Percentiles rank a stretch among this genome's conserved stretches.
Evolutionary conservation across 2,329 filamentous ascomycete species (phyloP).

Genomic region (Hyphodiscus sp.): DNA sequence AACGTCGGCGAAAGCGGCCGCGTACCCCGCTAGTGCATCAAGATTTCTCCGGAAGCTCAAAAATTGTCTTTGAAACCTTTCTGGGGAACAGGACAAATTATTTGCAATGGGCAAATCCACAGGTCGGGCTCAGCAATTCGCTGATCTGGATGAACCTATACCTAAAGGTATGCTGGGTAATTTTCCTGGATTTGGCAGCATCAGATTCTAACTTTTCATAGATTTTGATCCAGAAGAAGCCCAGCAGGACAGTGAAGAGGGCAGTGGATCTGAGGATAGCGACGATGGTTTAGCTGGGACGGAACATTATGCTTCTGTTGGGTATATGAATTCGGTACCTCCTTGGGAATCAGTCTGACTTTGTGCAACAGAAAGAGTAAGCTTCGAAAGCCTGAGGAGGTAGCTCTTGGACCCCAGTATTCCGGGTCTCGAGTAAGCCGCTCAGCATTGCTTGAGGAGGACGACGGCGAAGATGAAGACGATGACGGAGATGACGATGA

Average conservation of each 20-base stretch:
- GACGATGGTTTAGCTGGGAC: conserved; percentile 56
- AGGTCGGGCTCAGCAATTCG: conserved; percentile 50
- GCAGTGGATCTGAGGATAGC: conserved; percentile 43
- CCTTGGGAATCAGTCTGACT: conserved; percentile 2
- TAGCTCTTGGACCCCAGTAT: conserved; percentile 72
- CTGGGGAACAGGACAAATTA: conserved; percentile 3
- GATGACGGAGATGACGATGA: conserved; percentile 38
- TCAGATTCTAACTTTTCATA: conserved; percentile 16
- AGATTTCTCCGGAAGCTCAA: conserved; percentile 23
- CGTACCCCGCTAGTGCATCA: conserved; percentile 22
- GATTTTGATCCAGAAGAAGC: conserved; percentile 35
- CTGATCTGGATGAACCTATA: conserved; percentile 52
- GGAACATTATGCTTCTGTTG: conserved; percentile 80
- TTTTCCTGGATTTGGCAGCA: not conserved
- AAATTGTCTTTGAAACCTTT: conserved; percentile 17
- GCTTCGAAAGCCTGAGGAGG: conserved; percentile 64
- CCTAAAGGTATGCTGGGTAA: conserved; percentile 44
- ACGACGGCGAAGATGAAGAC: conserved; percentile 44
- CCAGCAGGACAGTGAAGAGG: conserved; percentile 21
- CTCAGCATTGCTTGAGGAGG: conserved; percentile 52
- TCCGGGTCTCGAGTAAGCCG: conserved; percentile 70
- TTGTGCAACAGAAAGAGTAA: conserved; percentile 62
- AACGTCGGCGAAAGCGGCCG: conserved; percentile 2
- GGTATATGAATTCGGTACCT: conserved; percentile 37
- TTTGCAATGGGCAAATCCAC: conserved; percentile 43